Conservation (phyloP, 2,329 filamentous ascomycete species). For the Fusarium proliferatum region DNA sequence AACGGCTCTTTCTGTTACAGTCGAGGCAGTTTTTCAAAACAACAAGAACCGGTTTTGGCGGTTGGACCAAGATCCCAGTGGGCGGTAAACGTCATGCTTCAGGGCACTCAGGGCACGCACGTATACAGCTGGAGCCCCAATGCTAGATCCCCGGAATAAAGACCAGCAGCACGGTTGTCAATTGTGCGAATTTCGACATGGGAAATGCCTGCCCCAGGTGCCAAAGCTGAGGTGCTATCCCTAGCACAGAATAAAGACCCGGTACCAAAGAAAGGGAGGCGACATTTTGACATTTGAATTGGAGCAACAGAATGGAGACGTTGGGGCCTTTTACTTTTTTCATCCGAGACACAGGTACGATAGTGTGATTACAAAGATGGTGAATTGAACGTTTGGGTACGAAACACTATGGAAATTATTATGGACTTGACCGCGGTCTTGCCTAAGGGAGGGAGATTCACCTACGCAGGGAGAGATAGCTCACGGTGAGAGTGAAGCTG, state of each 20-base stretch:
- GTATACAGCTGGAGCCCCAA: slow-evolving; percentile 16
- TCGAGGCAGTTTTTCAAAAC: slow-evolving; percentile 34
- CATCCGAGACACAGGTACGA: slow-evolving; percentile 23
- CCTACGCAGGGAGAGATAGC: slow-evolving; percentile 22
- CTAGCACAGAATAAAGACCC: slow-evolving; percentile 32
- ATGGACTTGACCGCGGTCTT: slow-evolving; percentile 2
- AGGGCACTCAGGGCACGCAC: neutral
- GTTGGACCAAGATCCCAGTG: slow-evolving; percentile 21
- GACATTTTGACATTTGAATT: slow-evolving; percentile 38
- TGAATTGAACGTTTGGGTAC: slow-evolving; percentile 2
- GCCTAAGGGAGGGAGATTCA: slow-evolving; percentile 32
- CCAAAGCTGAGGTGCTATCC: slow-evolving; percentile 37
- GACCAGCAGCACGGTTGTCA: slow-evolving; percentile 25
- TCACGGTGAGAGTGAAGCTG: slow-evolving; percentile 16
- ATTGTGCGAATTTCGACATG: slow-evolving; percentile 25
- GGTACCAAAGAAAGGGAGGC: slow-evolving; percentile 33
- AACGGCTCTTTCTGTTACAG: slow-evolving; percentile 36
- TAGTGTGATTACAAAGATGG: slow-evolving; percentile 21
- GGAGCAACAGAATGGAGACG: slow-evolving; percentile 27
- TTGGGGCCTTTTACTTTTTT: slow-evolving; percentile 14
- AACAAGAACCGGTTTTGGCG: slow-evolving; percentile 36
- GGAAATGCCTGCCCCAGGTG: slow-evolving; percentile 36
- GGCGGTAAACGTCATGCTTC: slow-evolving; percentile 40
- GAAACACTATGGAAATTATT: slow-evolving; percentile 5
- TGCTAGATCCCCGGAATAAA: slow-evolving; percentile 20